These are phyloP conservation scores for Chlorella sp. DNA, from an alignment of 139 green algal species.

Conservation along the genomic window DNA sequence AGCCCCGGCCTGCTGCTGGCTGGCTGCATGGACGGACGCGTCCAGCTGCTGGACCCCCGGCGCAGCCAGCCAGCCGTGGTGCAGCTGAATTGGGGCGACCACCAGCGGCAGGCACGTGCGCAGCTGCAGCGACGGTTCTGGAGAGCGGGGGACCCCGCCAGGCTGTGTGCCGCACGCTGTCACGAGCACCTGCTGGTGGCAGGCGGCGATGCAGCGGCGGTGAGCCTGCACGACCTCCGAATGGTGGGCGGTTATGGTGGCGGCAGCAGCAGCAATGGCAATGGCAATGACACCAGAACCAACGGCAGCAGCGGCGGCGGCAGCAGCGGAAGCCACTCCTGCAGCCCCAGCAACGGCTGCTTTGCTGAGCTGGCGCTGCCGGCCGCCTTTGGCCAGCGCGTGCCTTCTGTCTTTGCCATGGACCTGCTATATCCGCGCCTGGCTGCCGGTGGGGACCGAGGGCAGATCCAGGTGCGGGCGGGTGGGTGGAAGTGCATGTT, in stretches of 20 bases:
- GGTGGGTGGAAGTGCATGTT: not conserved
- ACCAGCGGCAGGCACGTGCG: not conserved
- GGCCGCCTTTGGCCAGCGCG: not conserved
- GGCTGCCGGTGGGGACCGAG: not conserved
- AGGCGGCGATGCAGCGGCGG: not conserved
- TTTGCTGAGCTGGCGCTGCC: conserved; percentile 32
- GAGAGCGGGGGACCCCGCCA: not conserved
- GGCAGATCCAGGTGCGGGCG: conserved; percentile 3
- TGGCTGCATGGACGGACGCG: conserved; percentile 16
- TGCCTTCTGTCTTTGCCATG: conserved; percentile 9
- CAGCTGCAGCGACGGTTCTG: not conserved
- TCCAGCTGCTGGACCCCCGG: conserved; percentile 7
- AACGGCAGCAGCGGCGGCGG: no score
- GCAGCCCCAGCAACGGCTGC: not conserved
- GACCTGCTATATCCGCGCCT: conserved; percentile 11
- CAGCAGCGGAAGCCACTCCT: not conserved
- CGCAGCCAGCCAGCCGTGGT: not conserved
- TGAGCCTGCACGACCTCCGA: conserved; percentile 18
- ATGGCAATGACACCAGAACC: no score
- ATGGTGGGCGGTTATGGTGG: not conserved
- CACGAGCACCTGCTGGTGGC: conserved; percentile 23
- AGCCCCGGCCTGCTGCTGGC: not conserved
- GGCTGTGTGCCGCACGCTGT: conserved; percentile 1
- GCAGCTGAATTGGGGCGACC: not conserved
- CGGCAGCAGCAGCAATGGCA: no score